phyloP scores from a whole-genome alignment of 2,329 filamentous ascomycete species.

The Aspergillaceae sp. region DNA sequence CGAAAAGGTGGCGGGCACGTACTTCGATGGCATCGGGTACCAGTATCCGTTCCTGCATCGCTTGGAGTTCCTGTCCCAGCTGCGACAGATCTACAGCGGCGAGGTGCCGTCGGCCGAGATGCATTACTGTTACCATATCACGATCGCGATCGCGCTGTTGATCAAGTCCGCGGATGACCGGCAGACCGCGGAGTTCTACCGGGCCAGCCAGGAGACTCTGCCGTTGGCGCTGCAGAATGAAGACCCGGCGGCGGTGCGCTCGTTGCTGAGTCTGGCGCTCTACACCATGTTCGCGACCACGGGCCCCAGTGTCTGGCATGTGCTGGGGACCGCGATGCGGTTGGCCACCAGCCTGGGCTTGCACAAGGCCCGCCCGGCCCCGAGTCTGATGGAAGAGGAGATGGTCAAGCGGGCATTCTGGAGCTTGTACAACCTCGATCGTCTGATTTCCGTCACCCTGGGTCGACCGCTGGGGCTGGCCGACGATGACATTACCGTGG shows the following conservation, averaged over 20 bases:
- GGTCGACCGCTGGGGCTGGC: slow-evolving; percentile 34
- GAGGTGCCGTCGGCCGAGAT: slow-evolving; percentile 24
- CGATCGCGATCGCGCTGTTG: slow-evolving; percentile 27
- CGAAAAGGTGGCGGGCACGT: slow-evolving; percentile 22
- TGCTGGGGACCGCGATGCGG: slow-evolving; percentile 30
- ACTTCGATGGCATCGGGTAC: slow-evolving; percentile 32
- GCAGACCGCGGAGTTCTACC: slow-evolving; percentile 28
- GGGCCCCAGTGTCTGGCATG: slow-evolving; percentile 33
- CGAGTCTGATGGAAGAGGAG: slow-evolving; percentile 27
- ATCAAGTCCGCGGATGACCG: slow-evolving; percentile 25
- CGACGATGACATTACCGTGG: slow-evolving; percentile 35
- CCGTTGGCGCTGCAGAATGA: slow-evolving; percentile 29
- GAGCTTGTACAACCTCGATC: slow-evolving; percentile 38
- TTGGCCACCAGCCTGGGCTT: slow-evolving; percentile 31
- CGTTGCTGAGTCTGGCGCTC: slow-evolving; percentile 27
- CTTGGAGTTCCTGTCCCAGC: slow-evolving; percentile 23
- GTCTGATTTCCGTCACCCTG: slow-evolving; percentile 32
- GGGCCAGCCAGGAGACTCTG: slow-evolving; percentile 27
- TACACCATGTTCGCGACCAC: slow-evolving; percentile 32
- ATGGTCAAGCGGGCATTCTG: slow-evolving; percentile 37
- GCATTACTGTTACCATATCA: slow-evolving; percentile 30
- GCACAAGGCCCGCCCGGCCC: slow-evolving; percentile 23
- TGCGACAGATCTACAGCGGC: slow-evolving; percentile 29
- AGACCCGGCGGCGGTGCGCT: slow-evolving; percentile 29
- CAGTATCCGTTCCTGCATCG: slow-evolving; percentile 33